A percentile compares a stretch with the other conserved stretches of the same genome.
These are phyloP conservation scores for Saturnispora dispora DNA, from an alignment of 805 yeast species.

Conservation along the genomic window DNA sequence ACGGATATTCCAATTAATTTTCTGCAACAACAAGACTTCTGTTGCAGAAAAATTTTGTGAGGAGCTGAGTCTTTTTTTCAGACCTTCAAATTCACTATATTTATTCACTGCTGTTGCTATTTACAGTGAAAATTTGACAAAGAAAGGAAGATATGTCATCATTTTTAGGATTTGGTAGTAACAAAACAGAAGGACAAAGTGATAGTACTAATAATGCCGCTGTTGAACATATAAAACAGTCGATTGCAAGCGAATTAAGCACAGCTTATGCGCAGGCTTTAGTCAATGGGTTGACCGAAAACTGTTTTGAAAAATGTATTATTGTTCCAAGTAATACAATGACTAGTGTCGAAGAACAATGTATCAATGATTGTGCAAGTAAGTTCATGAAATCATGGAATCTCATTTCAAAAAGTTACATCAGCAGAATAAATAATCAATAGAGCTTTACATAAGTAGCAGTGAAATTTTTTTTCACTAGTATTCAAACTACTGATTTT, in stretches of 20 bases:
- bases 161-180: slow-evolving; percentile 26
- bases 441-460: not conserved
- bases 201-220: slow-evolving; percentile 22
- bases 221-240: slow-evolving; percentile 56
- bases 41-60: not conserved
- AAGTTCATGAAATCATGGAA: slow-evolving; percentile 93
- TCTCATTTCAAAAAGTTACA: slow-evolving; percentile 65
- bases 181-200: slow-evolving; percentile 6
- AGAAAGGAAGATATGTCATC: slow-evolving; percentile 19
- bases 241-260: slow-evolving; percentile 75
- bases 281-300: slow-evolving; percentile 75
- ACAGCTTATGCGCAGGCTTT: slow-evolving; percentile 86
- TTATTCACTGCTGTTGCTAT: not conserved
- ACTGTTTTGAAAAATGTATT: slow-evolving; percentile 78
- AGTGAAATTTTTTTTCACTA: not conserved
- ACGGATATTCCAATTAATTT: not conserved
- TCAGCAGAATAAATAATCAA: slow-evolving; percentile 45
- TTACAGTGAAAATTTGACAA: not conserved
- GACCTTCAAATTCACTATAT: not conserved
- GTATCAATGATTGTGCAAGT: slow-evolving; percentile 70
- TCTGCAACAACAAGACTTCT: not conserved
- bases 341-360: slow-evolving; percentile 45
- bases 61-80: not conserved
- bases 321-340: slow-evolving; percentile 42
- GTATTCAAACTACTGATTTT: not conserved